phyloP scores from a whole-genome alignment of 306 rosid genomes.

The Abrus precatorius region DNA sequence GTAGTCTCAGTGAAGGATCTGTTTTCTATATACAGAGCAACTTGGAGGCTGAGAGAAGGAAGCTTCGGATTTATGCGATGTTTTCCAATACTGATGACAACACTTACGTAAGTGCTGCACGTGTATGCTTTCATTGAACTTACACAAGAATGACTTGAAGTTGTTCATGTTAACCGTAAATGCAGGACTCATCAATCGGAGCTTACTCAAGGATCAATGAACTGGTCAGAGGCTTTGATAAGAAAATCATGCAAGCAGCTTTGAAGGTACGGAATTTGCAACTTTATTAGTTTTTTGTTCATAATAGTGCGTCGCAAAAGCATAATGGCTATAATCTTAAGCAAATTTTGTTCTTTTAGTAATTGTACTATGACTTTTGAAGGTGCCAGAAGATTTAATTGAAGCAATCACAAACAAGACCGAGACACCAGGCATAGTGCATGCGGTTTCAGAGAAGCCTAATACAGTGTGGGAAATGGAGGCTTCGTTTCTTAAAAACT shows the following conservation, averaged over 20 bases:
- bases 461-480: constrained; percentile 56
- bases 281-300: too few relatives aligned
- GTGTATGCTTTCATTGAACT: constrained; percentile 2
- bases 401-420: constrained; percentile 58
- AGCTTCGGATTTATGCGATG: constrained; percentile 76
- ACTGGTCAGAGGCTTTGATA: constrained; percentile 74
- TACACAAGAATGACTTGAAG: not conserved
- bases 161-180: constrained; percentile 33
- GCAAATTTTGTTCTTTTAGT: not conserved
- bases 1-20: constrained; percentile 68
- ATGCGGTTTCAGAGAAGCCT: constrained; percentile 56
- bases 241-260: constrained; percentile 70
- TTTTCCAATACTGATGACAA: constrained; percentile 65
- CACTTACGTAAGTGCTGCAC: constrained; percentile 56
- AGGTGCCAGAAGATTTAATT: constrained; percentile 80
- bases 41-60: constrained; percentile 65
- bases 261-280: constrained; percentile 60
- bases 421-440: constrained; percentile 65
- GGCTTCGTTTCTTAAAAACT: constrained; percentile 52
- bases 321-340: not conserved
- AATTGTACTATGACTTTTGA: constrained; percentile 17
- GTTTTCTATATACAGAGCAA: constrained; percentile 73
- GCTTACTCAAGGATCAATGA: constrained; percentile 78
- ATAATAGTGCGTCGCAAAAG: not conserved
- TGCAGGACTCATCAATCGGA: constrained; percentile 74